Percentiles rank a stretch among this genome's conserved stretches.
Evolutionary conservation across 176 grass and related monocot species (phyloP).

Genomic region (Secale cereale): DNA sequence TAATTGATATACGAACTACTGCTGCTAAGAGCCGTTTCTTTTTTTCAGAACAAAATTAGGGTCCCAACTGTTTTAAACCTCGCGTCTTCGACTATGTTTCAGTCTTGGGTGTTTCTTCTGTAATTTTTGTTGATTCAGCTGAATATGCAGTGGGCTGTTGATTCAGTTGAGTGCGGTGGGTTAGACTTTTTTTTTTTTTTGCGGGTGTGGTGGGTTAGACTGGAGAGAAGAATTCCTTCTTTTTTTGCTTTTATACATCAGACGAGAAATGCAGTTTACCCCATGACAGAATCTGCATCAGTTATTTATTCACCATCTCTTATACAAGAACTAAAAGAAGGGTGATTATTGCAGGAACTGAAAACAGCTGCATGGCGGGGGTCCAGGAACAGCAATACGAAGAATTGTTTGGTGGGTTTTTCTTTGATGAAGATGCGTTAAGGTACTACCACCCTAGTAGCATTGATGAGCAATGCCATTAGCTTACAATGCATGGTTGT

Average conservation of each 20-base stretch:
- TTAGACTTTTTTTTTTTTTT: neutral
- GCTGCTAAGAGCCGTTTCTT: neutral
- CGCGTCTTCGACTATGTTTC: neutral
- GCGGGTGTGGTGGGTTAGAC: neutral
- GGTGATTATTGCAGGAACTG: neutral
- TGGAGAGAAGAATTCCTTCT: neutral
- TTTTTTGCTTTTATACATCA: neutral
- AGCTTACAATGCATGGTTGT: neutral
- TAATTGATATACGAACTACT: neutral
- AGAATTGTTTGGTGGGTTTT: conserved; percentile 10
- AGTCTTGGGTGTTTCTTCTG: neutral
- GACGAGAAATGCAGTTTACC: neutral
- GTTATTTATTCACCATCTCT: neutral
- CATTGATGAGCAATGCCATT: neutral
- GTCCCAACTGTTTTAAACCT: neutral
- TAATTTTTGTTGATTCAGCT: neutral
- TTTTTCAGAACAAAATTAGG: neutral
- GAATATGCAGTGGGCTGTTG: neutral
- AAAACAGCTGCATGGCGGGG: neutral
- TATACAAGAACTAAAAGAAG: neutral
- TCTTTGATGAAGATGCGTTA: conserved; percentile 39
- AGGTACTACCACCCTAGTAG: conserved; percentile 19
- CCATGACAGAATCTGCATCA: neutral
- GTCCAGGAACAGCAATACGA: neutral
- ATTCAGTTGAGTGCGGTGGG: neutral